Evolutionary conservation across 805 yeast species (phyloP), one percentile per base, ranked within the genome.

Genomic region (Dipodascus geniculatus): DNA sequence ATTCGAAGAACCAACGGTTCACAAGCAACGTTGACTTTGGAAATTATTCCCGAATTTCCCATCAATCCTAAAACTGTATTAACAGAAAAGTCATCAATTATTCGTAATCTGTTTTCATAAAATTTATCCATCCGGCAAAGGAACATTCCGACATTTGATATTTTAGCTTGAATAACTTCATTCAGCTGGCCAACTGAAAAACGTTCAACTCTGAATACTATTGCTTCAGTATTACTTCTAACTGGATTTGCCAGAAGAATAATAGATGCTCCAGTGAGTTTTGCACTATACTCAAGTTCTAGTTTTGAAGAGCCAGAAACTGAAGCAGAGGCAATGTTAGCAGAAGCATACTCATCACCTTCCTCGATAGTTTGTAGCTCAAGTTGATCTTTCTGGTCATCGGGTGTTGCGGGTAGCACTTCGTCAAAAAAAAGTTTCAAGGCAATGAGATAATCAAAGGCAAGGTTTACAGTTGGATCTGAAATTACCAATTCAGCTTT

Each of bases 71-170:
- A 69, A 0, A 87, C 79, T 54, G 86, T 74, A 1, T 89, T 80
- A 1, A 88, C 70, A 1, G 95, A 85, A 67, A 91, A 93, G 61
- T 93, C 96, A 66, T 93, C 97, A 55, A 93, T 74, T 24, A 93
- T 77, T 53, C 96, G 73, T 51, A 89, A 71, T 52, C 83, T 74
- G 53, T 75, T 75, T 11, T 76, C 75, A 17, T 82, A 83, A 51
- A 74, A 75, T 3, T 77, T 65, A 59, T 83, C 77, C 95, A 93
- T 89, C 22, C 73, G 75, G 49, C 89, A 80, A 55, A 93, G 69
- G 62, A 86, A 93, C 84, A 93, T 81, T 1, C 98, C 97, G 51
- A 89, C 79, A 55, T 85, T 87, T 58, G 82, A 78, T 6, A 38
- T 38, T 38, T 38, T 38, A 0, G 87, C 83, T 23, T 86, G 80